Percentiles rank a stretch among this genome's conserved stretches.
phyloP scores from a whole-genome alignment of 257 asterid genomes.

The Petrea volubilis region DNA sequence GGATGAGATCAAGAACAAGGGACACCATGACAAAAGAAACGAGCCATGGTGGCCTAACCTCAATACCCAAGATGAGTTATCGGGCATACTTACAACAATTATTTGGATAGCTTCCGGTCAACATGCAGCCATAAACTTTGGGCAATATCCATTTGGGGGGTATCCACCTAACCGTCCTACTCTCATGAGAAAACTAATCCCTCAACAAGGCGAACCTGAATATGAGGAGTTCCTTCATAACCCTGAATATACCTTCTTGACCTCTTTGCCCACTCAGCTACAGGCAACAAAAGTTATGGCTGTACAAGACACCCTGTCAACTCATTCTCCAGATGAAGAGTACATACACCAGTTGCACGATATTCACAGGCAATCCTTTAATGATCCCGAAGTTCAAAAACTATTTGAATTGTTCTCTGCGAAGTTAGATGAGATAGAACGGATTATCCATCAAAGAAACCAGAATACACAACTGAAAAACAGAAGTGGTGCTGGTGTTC shows the following conservation, averaged over 20 bases:
- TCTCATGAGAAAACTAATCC: constrained; percentile 73
- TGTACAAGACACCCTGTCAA: constrained; percentile 84
- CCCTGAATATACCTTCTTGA: constrained; percentile 74
- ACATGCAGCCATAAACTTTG: constrained; percentile 95
- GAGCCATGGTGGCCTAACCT: constrained; percentile 96
- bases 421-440: constrained; percentile 64
- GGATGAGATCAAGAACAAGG: constrained; percentile 78
- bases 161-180: constrained; percentile 91
- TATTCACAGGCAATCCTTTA: constrained; percentile 53
- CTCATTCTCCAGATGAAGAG: constrained; percentile 90
- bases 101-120: constrained; percentile 94
- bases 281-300: constrained; percentile 98
- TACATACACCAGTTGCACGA: constrained; percentile 67
- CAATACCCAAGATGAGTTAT: constrained; percentile 62
- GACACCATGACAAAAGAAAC: constrained; percentile 65
- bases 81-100: constrained; percentile 64
- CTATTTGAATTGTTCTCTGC: constrained; percentile 55
- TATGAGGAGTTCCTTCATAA: constrained; percentile 61
- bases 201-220: constrained; percentile 47
- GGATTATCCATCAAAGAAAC: constrained; percentile 61
- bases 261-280: constrained; percentile 86
- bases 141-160: constrained; percentile 92
- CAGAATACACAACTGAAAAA: constrained; percentile 51
- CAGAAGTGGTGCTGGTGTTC: constrained; percentile 89
- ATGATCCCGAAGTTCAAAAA: constrained; percentile 65